These are phyloP conservation scores for Ophiognomonia clavigignenti-juglandacearum DNA, from an alignment of 2,329 filamentous ascomycete genomes.

Conservation along the genomic window DNA sequence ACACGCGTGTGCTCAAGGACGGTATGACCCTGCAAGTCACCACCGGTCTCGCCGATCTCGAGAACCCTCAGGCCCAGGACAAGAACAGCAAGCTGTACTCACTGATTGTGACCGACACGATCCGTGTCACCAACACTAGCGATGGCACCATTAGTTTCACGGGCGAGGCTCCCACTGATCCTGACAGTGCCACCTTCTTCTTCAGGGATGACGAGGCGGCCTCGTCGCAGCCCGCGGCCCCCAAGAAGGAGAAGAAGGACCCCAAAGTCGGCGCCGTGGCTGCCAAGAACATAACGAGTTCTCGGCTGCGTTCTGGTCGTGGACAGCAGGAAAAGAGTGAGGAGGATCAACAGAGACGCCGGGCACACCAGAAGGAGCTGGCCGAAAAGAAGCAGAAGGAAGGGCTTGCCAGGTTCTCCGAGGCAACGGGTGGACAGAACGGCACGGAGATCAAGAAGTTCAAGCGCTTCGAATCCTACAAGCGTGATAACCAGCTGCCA, in stretches of 20 bases:
- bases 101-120: constrained; percentile 85
- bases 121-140: constrained; percentile 70
- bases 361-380: constrained; percentile 87
- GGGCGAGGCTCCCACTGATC: constrained; percentile 82
- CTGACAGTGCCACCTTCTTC: constrained; percentile 95
- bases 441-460: constrained; percentile 96
- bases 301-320: constrained; percentile 84
- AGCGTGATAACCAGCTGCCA: constrained; percentile 92
- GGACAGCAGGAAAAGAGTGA: constrained; percentile 77
- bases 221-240: constrained; percentile 71
- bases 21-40: constrained; percentile 95
- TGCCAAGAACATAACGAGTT: constrained; percentile 92
- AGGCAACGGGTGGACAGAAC: constrained; percentile 78
- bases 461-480: constrained; percentile 98
- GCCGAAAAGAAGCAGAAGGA: constrained; percentile 85
- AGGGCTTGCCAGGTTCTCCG: constrained; percentile 78
- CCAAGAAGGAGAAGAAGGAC: constrained; percentile 89
- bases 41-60: constrained; percentile 83
- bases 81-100: constrained; percentile 88
- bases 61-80: constrained; percentile 81
- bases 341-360: constrained; percentile 79
- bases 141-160: constrained; percentile 82
- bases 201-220: constrained; percentile 95
- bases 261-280: constrained; percentile 79
- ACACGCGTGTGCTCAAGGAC: constrained; percentile 75